A percentile compares a stretch with the other conserved stretches of the same genome.
Evolutionary conservation across 164 flowering plant genomes (phyloP).

Genomic region (Annona squamosa): DNA sequence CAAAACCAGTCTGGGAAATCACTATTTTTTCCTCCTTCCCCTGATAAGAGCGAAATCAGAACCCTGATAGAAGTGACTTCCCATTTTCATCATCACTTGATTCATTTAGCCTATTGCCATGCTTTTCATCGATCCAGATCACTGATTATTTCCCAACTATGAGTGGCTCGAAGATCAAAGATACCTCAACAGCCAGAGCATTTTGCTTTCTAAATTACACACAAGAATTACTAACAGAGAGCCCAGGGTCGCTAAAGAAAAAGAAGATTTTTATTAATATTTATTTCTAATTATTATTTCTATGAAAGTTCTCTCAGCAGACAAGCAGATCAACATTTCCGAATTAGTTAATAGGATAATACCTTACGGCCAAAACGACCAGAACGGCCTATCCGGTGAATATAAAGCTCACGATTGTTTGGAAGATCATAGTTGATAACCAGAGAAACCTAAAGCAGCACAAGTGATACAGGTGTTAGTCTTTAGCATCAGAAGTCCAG

Average conservation of each 20-base stretch:
- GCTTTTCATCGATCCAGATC: background rate
- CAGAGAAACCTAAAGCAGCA: conserved; percentile 61
- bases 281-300: background rate
- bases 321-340: background rate
- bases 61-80: background rate
- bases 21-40: background rate
- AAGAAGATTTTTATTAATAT: no score
- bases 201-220: no score
- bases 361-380: conserved; percentile 99
- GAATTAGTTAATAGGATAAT: background rate
- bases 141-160: background rate
- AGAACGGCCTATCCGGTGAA: conserved; percentile 96
- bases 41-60: no score
- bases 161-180: background rate
- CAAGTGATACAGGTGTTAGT: background rate
- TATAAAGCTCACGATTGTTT: conserved; percentile 92
- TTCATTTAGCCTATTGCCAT: background rate
- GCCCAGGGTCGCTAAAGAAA: no score
- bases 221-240: no score
- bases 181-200: background rate
- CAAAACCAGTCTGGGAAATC: background rate
- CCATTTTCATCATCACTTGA: background rate
- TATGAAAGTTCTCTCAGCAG: background rate
- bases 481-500: background rate
- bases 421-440: conserved; percentile 98